Evolutionary conservation across 331 rosid species (phyloP), one percentile per base, ranked within the genome.

Genomic region (Stylosanthes scabra): DNA sequence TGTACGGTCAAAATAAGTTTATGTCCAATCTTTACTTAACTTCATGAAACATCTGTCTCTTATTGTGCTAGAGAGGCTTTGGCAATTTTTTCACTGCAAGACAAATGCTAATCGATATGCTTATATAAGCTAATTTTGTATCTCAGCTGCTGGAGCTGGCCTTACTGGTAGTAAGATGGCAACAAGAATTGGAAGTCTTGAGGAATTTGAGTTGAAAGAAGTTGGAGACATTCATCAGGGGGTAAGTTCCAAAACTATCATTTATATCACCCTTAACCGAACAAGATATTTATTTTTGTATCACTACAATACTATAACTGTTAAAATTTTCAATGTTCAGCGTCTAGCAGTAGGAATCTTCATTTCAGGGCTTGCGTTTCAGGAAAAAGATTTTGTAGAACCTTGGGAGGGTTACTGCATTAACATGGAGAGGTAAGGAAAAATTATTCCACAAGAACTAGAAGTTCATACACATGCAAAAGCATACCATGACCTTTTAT

Each of bases 91-190:
- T 66, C 75, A 37, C 68, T 72, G 12, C 14, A 41, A 31, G 60
- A 58, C 14, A 66, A 41, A 55, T 74, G 54, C 67, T 77, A 69
- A 70, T 62, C 67, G 64, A 78, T 70, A 66, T 25, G 16, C 59
- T 75, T 46, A 59, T 34, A 34, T 34, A 34, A 34, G 39, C 4
- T 34, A 3, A 34, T 74, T 40, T 50, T 71, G 62, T 74, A 68
- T 71, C 72, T 76, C 87, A 93, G 99, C 97, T 74, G 96, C 99
- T 62, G 97, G 97, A 86, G 97, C 97, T 72, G 72, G 97, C 69
- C 97, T 94, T 50, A 85, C 92, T 41, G 99, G 97, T 57, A 78
- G 60, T 85, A 94, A 94, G 88, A 90, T 94, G 97, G 99, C 99
- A 76, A 84, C 85, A 64, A 91, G 97, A 86, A 83, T 79, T 49